Base-by-base conservation (phyloP, 2,329 filamentous ascomycete genomes). In the Colletotrichum orchidophilum region DNA sequence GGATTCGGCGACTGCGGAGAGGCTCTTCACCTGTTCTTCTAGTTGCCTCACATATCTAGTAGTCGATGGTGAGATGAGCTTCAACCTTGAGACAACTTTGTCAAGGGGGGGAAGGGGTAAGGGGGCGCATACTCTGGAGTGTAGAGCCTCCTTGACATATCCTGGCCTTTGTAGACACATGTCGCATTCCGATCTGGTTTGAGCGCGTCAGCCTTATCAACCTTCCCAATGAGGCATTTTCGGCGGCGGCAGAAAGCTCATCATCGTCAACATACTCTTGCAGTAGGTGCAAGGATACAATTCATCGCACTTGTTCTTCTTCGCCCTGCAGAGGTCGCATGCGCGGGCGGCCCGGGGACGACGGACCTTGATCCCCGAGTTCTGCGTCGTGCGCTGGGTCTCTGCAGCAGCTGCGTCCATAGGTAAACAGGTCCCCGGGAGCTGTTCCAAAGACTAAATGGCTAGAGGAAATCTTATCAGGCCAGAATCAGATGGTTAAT, bases 261-360 rank as follows among this genome's bases (percentile, higher is more conserved):
- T 59, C 8, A 42, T 27, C 33, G 35, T 26, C 12, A 33, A 58
- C 81, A 71, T 75, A 84, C 83, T 83, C 73, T 79, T 81, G 75
- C 83, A 85, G 66, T 84, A 82, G 11, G 78, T 78, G 74, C 83
- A 85, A 29, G 75, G 75, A 57, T 75, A 75, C 46, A 75, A 54
- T 42, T 72, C 70, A 31, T 70, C 66, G 66, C 66, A 70, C 49
- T 70, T 70, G 66, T 70, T 70, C 62, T 70, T 70, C 33, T 70
- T 70, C 12, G 62, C 62, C 33, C 66, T 42, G 54, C 66, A 70
- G 33, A 70, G 66, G 39, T 70, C 66, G 62, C 66, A 70, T 13
- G 66, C 66, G 42, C 70, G 39, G 31, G 70, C 70, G 21, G 70
- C 70, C 50, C 70, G 62, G 24, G 70, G 70, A 7, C 70, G 66